Percentiles rank a stretch among this genome's conserved stretches.
These are phyloP conservation scores for Coniochaeta sp. DNA, from an alignment of 2,329 filamentous ascomycete species.

Conservation along the genomic window DNA sequence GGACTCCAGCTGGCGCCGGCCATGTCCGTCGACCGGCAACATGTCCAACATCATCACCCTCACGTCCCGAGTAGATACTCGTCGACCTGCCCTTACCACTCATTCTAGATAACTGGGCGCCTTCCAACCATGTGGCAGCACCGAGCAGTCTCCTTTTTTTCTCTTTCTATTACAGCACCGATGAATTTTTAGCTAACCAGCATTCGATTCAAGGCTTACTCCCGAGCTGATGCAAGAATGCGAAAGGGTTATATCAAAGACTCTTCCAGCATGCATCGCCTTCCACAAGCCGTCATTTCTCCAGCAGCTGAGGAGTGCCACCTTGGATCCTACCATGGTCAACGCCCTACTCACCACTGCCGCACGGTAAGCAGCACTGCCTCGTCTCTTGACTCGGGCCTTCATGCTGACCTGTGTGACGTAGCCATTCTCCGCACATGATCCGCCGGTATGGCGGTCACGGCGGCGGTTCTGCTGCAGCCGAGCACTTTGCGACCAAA, in stretches of 20 bases:
- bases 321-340: slow-evolving; percentile 48
- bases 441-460: slow-evolving; percentile 53
- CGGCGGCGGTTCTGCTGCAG: slow-evolving; percentile 41
- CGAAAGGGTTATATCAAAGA: slow-evolving; percentile 54
- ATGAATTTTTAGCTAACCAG: not conserved
- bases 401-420: slow-evolving; percentile 4
- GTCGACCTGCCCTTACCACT: no score
- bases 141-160: not conserved
- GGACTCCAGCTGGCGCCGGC: slow-evolving; percentile 4
- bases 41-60: no score
- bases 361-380: slow-evolving; percentile 41
- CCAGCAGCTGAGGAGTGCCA: slow-evolving; percentile 50
- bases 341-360: slow-evolving; percentile 52
- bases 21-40: not conserved
- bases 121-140: no score
- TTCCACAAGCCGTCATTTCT: slow-evolving; percentile 58
- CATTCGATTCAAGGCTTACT: slow-evolving; percentile 31
- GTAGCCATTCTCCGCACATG: slow-evolving; percentile 48
- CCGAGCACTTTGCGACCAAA: slow-evolving; percentile 54
- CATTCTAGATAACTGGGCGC: no score
- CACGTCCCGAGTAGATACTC: no score
- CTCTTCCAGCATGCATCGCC: slow-evolving; percentile 53
- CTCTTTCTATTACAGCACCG: no score
- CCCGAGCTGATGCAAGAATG: slow-evolving; percentile 53
- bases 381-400: slow-evolving; percentile 8